phyloP scores from a whole-genome alignment of 1,284 basidiomycete species.

The Puccinia novopanici region DNA sequence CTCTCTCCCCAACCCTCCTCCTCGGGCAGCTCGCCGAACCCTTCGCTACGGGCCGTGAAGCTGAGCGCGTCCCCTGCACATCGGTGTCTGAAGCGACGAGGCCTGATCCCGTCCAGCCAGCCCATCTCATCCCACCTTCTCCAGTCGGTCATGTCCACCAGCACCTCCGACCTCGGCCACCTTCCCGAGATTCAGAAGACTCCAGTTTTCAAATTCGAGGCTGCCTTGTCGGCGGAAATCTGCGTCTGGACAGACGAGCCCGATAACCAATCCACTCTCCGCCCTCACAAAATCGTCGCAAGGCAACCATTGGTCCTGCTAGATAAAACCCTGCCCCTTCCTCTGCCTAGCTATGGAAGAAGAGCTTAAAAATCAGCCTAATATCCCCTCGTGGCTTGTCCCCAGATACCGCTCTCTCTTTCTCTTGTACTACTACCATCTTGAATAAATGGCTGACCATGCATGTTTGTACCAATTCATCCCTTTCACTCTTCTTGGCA shows the following conservation, averaged over 20 bases:
- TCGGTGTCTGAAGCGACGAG: conserved; percentile 26
- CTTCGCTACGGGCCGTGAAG: conserved; percentile 24
- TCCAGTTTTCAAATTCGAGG: not conserved
- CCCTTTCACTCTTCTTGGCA: not conserved
- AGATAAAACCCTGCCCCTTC: not conserved
- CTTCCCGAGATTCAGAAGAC: not conserved
- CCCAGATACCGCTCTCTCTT: not conserved
- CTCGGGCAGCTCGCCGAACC: conserved; percentile 16
- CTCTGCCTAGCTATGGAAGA: conserved; percentile 9
- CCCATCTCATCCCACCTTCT: conserved; percentile 33
- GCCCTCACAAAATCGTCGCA: not conserved
- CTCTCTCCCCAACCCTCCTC: not conserved
- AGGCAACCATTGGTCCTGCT: not conserved
- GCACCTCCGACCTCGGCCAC: not conserved
- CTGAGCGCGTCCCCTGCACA: conserved; percentile 15
- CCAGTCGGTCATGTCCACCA: conserved; percentile 34
- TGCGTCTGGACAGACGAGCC: not conserved
- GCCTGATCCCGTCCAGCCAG: conserved; percentile 22
- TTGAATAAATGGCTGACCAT: not conserved
- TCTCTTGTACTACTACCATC: not conserved
- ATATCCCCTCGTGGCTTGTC: not conserved
- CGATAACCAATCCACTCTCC: not conserved
- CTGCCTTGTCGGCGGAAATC: not conserved
- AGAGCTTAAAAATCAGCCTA: not conserved
- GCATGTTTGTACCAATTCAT: not conserved